phyloP scores from a whole-genome alignment of 2,329 filamentous ascomycete genomes.

The Apiospora marii region DNA sequence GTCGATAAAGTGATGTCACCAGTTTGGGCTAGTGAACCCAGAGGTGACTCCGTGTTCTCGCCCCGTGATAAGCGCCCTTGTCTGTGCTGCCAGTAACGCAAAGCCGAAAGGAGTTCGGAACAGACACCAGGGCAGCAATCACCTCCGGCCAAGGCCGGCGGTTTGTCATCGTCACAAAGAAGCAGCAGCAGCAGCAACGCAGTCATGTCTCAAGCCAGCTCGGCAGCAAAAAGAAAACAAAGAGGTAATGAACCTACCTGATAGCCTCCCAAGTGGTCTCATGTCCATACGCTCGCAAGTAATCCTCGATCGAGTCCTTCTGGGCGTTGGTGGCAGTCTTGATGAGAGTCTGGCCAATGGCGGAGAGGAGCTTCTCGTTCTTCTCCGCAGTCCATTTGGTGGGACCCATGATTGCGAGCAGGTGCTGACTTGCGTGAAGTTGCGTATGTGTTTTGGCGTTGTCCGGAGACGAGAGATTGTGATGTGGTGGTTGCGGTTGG shows the following conservation, averaged over 20 bases:
- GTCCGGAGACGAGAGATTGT: background rate
- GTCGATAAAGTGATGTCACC: background rate
- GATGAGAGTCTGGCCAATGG: background rate
- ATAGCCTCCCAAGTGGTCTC: constrained; percentile 12
- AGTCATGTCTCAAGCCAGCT: background rate
- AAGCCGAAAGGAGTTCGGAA: background rate
- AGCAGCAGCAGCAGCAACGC: constrained; percentile 6
- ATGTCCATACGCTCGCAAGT: background rate
- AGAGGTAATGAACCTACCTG: constrained; percentile 8
- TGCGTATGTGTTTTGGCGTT: background rate
- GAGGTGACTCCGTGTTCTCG: too few relatives aligned
- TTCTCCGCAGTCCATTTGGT: background rate
- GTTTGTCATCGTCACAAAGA: too few relatives aligned
- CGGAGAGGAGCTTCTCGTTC: background rate
- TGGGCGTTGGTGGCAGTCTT: background rate
- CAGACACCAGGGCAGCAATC: background rate
- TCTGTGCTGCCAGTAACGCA: background rate
- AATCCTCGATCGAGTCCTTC: background rate
- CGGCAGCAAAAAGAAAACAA: too few relatives aligned
- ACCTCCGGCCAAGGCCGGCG: background rate
- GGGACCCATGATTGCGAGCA: background rate
- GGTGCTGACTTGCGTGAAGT: background rate
- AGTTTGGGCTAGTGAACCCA: background rate
- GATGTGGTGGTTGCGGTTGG: background rate
- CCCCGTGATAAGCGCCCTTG: background rate